phyloP scores from a whole-genome alignment of 1,284 basidiomycete genomes.

The Moesziomyces sp. region DNA sequence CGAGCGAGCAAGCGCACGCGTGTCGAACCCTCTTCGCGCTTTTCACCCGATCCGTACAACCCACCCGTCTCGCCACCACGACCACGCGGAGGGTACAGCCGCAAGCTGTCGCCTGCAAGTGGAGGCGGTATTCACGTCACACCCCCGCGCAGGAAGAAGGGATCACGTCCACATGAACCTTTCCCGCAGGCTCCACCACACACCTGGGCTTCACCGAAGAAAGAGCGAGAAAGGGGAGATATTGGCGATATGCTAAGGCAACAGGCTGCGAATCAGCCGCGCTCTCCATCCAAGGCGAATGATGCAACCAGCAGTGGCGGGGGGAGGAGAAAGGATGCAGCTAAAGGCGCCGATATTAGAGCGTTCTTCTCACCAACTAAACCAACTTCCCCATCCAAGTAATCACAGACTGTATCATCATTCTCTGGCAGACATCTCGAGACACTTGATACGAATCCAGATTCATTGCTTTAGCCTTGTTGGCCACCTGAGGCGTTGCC shows the following conservation, averaged over 20 bases:
- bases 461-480: not conserved
- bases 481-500: not conserved
- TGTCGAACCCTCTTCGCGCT: conserved; percentile 20
- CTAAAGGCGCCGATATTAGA: conserved; percentile 17
- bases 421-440: too few species aligned
- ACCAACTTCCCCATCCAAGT: conserved; percentile 9
- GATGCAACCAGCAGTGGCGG: conserved; percentile 3
- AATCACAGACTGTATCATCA: not conserved
- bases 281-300: too few species aligned
- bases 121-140: conserved; percentile 43
- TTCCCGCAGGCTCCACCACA: conserved; percentile 37
- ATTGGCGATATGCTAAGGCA: conserved; percentile 28
- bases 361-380: conserved; percentile 32
- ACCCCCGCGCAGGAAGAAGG: conserved; percentile 17
- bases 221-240: conserved; percentile 7
- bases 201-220: conserved; percentile 16
- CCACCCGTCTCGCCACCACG: conserved; percentile 49
- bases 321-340: conserved; percentile 1
- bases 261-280: not conserved
- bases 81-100: conserved; percentile 43
- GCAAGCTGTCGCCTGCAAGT: conserved; percentile 23
- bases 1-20: not conserved
- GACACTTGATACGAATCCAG: not conserved
- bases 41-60: conserved; percentile 55
- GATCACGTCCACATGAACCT: conserved; percentile 27